Evolutionary conservation across 1,139 yeast species (phyloP).

Genomic region (Candida glucosophila): DNA sequence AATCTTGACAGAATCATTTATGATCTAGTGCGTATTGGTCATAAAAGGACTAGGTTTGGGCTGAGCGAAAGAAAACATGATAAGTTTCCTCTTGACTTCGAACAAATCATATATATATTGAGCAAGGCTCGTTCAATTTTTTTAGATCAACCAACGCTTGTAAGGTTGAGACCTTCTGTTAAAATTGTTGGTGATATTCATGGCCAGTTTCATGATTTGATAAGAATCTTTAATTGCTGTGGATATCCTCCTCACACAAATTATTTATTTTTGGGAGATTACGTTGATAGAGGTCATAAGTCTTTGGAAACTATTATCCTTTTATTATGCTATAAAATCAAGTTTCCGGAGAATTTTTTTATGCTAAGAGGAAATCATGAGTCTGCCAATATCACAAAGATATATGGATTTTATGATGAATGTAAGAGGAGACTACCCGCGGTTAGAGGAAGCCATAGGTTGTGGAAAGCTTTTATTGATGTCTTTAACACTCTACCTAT

Average conservation of each 20-base stretch:
- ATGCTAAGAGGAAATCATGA: slow-evolving; percentile 91
- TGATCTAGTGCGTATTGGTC: no score
- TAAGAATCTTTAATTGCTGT: slow-evolving; percentile 87
- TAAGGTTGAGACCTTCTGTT: slow-evolving; percentile 90
- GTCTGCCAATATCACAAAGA: slow-evolving; percentile 92
- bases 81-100: slow-evolving; percentile 35
- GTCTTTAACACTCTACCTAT: slow-evolving; percentile 81
- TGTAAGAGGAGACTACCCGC: slow-evolving; percentile 76
- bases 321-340: slow-evolving; percentile 83
- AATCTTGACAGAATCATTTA: no score
- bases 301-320: slow-evolving; percentile 83
- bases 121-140: slow-evolving; percentile 79
- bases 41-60: no score
- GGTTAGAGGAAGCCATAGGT: slow-evolving; percentile 36
- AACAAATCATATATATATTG: slow-evolving; percentile 60
- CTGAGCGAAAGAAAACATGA: no score
- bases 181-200: slow-evolving; percentile 97
- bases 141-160: slow-evolving; percentile 76
- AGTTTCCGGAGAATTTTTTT: slow-evolving; percentile 93
- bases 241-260: slow-evolving; percentile 96
- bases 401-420: slow-evolving; percentile 95
- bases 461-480: slow-evolving; percentile 74
- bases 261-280: slow-evolving; percentile 87
- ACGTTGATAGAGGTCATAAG: slow-evolving; percentile 95
- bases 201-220: slow-evolving; percentile 89